Evolutionary conservation across 331 rosid species (phyloP).

Genomic region (Pyrus hybrid): DNA sequence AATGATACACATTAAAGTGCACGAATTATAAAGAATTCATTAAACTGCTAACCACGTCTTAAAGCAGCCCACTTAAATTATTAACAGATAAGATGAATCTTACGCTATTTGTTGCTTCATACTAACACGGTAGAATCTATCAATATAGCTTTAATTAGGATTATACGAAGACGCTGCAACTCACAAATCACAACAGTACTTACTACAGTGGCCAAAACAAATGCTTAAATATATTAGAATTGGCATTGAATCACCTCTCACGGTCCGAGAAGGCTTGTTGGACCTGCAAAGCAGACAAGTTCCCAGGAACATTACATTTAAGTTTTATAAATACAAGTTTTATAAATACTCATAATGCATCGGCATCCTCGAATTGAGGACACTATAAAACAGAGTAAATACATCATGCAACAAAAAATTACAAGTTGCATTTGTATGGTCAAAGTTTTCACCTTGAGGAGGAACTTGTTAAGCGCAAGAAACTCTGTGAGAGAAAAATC

Average conservation of each 20-base stretch:
- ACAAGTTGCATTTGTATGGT: neutral
- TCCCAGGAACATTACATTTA: neutral
- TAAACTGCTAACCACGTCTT: neutral
- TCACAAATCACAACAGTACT: neutral
- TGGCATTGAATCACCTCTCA: conserved; percentile 49
- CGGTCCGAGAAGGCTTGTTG: conserved; percentile 78
- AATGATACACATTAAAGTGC: neutral
- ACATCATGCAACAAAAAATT: neutral
- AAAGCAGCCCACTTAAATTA: neutral
- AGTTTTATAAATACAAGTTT: neutral
- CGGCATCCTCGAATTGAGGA: neutral
- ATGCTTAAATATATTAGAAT: neutral
- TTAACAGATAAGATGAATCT: neutral
- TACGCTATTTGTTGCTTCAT: neutral
- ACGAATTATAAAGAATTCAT: neutral
- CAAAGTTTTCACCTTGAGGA: conserved; percentile 52
- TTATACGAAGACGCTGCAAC: neutral
- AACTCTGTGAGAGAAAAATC: conserved; percentile 41
- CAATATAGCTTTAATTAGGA: neutral
- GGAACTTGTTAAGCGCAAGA: conserved; percentile 79
- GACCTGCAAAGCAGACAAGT: conserved; percentile 40
- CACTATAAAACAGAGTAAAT: neutral
- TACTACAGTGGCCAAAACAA: conserved; percentile 2
- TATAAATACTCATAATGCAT: neutral
- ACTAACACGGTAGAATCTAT: neutral